Evolutionary conservation across 2,329 filamentous ascomycete genomes (phyloP).

Genomic region (Fusarium fujikuroi): DNA sequence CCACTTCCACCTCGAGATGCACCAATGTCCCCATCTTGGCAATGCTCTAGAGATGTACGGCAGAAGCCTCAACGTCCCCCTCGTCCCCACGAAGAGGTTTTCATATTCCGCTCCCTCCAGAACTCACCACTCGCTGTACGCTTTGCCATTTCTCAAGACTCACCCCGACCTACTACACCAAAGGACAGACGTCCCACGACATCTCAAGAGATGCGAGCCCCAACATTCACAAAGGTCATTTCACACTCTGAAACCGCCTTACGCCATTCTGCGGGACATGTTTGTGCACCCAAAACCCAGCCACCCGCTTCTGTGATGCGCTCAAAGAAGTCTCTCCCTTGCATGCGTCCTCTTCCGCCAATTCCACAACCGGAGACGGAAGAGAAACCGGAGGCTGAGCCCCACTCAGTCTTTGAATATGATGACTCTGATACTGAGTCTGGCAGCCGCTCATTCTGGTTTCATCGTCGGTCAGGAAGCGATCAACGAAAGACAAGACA

Average conservation of each 20-base stretch:
- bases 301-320: slow-evolving; percentile 34
- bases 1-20: slow-evolving; percentile 49
- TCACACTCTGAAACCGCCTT: slow-evolving; percentile 37
- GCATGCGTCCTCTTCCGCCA: slow-evolving; percentile 39
- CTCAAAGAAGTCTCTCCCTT: slow-evolving; percentile 45
- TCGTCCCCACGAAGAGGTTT: slow-evolving; percentile 44
- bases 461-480: slow-evolving; percentile 54
- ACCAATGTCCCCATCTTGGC: slow-evolving; percentile 44
- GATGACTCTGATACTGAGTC: slow-evolving; percentile 58
- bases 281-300: slow-evolving; percentile 29
- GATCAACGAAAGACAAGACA: slow-evolving; percentile 39
- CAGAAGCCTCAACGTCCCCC: slow-evolving; percentile 46
- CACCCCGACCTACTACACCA: slow-evolving; percentile 30
- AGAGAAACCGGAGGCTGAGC: slow-evolving; percentile 21
- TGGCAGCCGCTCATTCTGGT: slow-evolving; percentile 53
- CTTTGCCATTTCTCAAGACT: slow-evolving; percentile 32
- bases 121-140: slow-evolving; percentile 22
- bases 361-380: slow-evolving; percentile 37
- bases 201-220: slow-evolving; percentile 25
- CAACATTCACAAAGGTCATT: slow-evolving; percentile 14
- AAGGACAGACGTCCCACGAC: slow-evolving; percentile 22
- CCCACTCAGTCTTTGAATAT: slow-evolving; percentile 61
- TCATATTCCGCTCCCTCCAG: slow-evolving; percentile 24
- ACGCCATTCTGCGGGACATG: slow-evolving; percentile 39
- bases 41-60: slow-evolving; percentile 37